Conservation (phyloP, 257 asterid species). For the Coffea canephora region DNA sequence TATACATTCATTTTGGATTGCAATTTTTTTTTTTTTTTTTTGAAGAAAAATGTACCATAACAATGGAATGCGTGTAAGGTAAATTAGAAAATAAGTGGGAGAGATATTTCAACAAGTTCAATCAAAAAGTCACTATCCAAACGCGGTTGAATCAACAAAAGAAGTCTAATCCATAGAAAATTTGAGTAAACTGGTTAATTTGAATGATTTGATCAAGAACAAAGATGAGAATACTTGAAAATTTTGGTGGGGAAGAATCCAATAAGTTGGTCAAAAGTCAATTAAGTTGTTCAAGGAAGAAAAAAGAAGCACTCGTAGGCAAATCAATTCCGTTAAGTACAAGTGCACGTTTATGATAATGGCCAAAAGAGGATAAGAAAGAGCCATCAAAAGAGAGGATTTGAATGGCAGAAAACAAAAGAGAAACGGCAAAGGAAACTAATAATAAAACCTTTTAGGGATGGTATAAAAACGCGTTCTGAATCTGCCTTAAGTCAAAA, state of each 20-base stretch:
- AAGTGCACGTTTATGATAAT: no score
- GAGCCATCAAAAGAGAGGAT: neutral
- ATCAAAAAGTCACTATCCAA: no score
- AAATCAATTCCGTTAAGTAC: neutral
- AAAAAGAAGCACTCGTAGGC: neutral
- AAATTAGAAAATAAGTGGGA: no score
- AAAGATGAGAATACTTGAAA: neutral
- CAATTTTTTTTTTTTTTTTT: no score
- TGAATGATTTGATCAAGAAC: neutral
- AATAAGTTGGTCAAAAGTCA: neutral
- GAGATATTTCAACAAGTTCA: no score
- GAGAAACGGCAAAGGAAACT: neutral
- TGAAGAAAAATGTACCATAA: no score
- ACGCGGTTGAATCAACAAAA: no score
- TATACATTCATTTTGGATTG: no score
- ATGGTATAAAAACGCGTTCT: neutral
- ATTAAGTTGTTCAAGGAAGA: no score
- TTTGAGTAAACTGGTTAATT: neutral
- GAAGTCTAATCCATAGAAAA: neutral
- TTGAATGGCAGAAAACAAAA: neutral
- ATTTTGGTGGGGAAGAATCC: neutral
- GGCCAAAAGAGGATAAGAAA: neutral
- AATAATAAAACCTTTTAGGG: neutral
- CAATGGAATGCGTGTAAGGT: no score
- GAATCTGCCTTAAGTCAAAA: conserved; percentile 6